Conservation (phyloP, 176 grass and related monocot species). For the Phoenix dactylifera region DNA sequence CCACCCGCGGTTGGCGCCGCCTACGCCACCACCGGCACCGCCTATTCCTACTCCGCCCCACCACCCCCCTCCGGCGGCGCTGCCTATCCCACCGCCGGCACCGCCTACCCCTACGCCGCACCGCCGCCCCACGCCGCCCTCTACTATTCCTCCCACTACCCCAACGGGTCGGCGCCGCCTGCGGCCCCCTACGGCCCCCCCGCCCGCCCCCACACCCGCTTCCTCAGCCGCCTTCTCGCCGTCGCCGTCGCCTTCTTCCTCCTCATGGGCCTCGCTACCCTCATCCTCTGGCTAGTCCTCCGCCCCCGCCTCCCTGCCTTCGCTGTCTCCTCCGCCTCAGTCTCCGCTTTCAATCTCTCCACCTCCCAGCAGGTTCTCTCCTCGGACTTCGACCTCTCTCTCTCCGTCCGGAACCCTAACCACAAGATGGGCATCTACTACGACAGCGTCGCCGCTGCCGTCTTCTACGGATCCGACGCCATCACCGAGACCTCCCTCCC, state of each 20-base stretch:
- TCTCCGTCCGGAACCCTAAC: constrained; percentile 66
- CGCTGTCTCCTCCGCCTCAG: constrained; percentile 38
- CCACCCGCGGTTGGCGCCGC: not conserved
- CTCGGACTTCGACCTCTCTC: constrained; percentile 45
- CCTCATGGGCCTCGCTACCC: constrained; percentile 47
- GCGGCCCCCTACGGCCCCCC: not conserved
- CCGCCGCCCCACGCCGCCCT: constrained; percentile 14
- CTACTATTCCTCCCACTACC: constrained; percentile 24
- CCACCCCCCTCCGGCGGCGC: constrained; percentile 4
- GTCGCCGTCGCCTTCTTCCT: constrained; percentile 43
- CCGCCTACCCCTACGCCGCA: constrained; percentile 8
- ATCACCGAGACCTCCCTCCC: constrained; percentile 52
- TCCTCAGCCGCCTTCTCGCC: constrained; percentile 61
- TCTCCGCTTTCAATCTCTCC: constrained; percentile 52
- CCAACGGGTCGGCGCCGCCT: not conserved
- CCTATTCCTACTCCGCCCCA: no score
- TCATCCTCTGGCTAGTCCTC: constrained; percentile 92
- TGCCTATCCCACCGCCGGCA: constrained; percentile 36
- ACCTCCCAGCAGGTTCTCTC: constrained; percentile 38
- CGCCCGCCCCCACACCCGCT: constrained; percentile 3
- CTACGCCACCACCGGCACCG: no score
- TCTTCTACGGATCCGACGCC: constrained; percentile 27
- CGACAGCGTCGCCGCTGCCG: constrained; percentile 26
- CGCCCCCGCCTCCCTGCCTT: constrained; percentile 63
- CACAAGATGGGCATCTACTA: constrained; percentile 67